Conservation (phyloP, 2,329 filamentous ascomycete species). For the Pseudogymnoascus sp. region DNA sequence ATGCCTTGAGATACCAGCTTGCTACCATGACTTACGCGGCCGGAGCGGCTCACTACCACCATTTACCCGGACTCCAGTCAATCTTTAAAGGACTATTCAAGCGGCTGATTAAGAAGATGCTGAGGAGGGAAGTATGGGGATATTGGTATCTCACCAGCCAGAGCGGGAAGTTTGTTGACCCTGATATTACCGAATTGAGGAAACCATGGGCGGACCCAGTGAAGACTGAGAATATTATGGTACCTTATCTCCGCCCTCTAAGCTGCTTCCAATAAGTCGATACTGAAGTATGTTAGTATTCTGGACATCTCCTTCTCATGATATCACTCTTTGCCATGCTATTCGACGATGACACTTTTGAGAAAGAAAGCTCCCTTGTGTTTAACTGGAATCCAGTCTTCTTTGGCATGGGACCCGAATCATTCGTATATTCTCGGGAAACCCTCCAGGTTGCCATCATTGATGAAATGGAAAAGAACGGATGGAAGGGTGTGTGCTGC, state of each 20-base stretch:
- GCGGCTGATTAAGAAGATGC: slow-evolving; percentile 35
- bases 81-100: slow-evolving; percentile 31
- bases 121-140: slow-evolving; percentile 35
- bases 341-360: slow-evolving; percentile 36
- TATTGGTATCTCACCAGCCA: slow-evolving; percentile 37
- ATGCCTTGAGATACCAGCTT: slow-evolving; percentile 13
- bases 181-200: slow-evolving; percentile 32
- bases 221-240: slow-evolving; percentile 36
- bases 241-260: not conserved
- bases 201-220: slow-evolving; percentile 38
- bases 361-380: slow-evolving; percentile 26
- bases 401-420: slow-evolving; percentile 32
- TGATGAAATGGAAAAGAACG: slow-evolving; percentile 32
- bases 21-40: slow-evolving; percentile 34
- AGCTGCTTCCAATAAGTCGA: not conserved
- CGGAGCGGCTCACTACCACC: slow-evolving; percentile 33
- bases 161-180: slow-evolving; percentile 30
- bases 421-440: slow-evolving; percentile 28
- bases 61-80: slow-evolving; percentile 29
- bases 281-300: slow-evolving; percentile 21
- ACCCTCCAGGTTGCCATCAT: slow-evolving; percentile 31
- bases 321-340: slow-evolving; percentile 35
- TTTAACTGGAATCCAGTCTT: slow-evolving; percentile 36
- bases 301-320: slow-evolving; percentile 35
- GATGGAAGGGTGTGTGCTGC: slow-evolving; percentile 37